These are phyloP conservation scores for Diaporthe sp. DNA, from an alignment of 2,329 filamentous ascomycete genomes.

Conservation along the genomic window DNA sequence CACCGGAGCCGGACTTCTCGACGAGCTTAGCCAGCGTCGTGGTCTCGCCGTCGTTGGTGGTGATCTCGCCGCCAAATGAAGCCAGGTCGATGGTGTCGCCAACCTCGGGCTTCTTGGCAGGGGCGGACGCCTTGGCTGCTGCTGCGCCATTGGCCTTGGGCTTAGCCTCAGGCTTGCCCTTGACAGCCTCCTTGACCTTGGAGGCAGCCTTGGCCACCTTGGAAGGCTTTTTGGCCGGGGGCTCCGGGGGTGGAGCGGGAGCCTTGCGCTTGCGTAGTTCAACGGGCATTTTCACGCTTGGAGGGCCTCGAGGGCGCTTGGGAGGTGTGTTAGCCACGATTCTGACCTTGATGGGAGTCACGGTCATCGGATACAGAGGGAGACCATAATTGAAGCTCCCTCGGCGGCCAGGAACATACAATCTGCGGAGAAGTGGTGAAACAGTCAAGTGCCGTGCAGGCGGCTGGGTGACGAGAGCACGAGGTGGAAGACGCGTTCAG, in stretches of 20 bases:
- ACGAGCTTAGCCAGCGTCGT: conserved; percentile 86
- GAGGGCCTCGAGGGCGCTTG: not conserved
- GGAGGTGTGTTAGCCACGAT: conserved; percentile 27
- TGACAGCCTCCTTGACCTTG: conserved; percentile 53
- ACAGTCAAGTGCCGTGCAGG: conserved; percentile 33
- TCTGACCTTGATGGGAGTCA: not conserved
- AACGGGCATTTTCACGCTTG: conserved; percentile 63
- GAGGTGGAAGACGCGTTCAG: conserved; percentile 19
- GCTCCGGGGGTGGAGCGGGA: conserved; percentile 60
- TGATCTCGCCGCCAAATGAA: conserved; percentile 78
- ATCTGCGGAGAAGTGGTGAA: conserved; percentile 35
- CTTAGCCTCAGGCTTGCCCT: conserved; percentile 45
- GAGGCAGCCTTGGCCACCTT: conserved; percentile 55
- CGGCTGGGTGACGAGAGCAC: conserved; percentile 33
- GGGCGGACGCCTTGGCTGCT: conserved; percentile 49
- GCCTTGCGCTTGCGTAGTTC: conserved; percentile 75
- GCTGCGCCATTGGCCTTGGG: conserved; percentile 51
- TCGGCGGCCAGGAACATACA: conserved; percentile 30
- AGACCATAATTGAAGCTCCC: not conserved
- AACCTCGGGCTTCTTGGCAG: conserved; percentile 60
- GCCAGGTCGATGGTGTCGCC: conserved; percentile 71
- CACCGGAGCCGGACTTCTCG: conserved; percentile 85
- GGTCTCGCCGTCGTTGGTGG: conserved; percentile 87
- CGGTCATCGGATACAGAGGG: not conserved
- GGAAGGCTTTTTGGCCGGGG: conserved; percentile 62